A percentile compares a stretch with the other conserved stretches of the same genome.
These are phyloP conservation scores for Pelargonium nanum DNA, from an alignment of 345 rosid genomes.

Conservation along the genomic window DNA sequence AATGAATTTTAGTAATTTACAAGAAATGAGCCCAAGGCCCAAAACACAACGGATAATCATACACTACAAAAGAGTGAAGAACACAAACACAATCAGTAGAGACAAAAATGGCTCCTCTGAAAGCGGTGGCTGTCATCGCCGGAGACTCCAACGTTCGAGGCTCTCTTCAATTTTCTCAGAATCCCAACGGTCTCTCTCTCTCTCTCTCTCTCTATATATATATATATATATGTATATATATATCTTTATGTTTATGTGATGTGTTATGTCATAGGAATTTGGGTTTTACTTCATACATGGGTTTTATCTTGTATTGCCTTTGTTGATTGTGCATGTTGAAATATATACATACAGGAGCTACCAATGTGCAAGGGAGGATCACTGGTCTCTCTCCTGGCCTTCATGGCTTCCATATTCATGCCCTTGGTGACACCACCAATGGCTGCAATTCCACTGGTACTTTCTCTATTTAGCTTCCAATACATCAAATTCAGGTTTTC, in stretches of 20 bases:
- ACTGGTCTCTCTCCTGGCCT: conserved; percentile 69
- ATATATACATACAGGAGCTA: conserved; percentile 39
- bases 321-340: background rate
- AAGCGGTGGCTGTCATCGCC: conserved; percentile 77
- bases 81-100: background rate
- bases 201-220: conserved; percentile 1
- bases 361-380: conserved; percentile 65
- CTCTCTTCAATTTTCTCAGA: conserved; percentile 50
- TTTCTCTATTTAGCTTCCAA: background rate
- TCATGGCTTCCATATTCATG: conserved; percentile 88
- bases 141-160: conserved; percentile 61
- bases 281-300: background rate
- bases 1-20: background rate
- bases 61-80: background rate
- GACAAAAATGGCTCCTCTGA: conserved; percentile 39
- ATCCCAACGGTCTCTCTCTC: conserved; percentile 40
- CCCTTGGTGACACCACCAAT: conserved; percentile 86
- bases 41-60: background rate
- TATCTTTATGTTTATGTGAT: too few relatives aligned
- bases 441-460: conserved; percentile 93
- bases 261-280: too few relatives aligned
- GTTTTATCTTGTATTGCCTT: background rate
- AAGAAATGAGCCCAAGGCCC: background rate
- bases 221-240: background rate
- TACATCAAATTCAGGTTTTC: background rate